phyloP scores from a whole-genome alignment of 257 asterid genomes.

The Echium plantagineum region DNA sequence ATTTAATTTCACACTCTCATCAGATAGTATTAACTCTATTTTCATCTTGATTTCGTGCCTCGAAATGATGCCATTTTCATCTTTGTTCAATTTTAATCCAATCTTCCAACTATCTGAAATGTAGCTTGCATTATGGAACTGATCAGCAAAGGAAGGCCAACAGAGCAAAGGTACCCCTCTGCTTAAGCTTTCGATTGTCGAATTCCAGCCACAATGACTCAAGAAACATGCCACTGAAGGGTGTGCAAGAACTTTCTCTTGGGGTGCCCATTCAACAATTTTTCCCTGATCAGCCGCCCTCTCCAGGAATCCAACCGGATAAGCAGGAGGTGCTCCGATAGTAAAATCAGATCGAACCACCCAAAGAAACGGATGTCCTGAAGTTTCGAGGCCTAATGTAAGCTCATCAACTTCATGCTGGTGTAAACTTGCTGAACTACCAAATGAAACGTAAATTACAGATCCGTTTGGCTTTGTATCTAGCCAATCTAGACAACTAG shows the following conservation, averaged over 20 bases:
- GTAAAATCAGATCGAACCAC: conserved; percentile 18
- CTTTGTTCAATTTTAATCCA: conserved; percentile 25
- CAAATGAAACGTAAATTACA: conserved; percentile 36
- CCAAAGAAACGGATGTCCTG: conserved; percentile 34
- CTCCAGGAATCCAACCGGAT: conserved; percentile 14
- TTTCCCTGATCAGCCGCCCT: conserved; percentile 23
- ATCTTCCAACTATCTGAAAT: conserved; percentile 52
- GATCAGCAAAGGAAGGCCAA: conserved; percentile 55
- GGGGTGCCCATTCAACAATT: conserved; percentile 40
- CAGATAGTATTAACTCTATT: too few relatives aligned
- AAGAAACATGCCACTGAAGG: conserved; percentile 45
- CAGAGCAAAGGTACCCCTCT: conserved; percentile 43
- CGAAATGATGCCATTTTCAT: conserved; percentile 15
- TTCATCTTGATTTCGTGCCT: too few relatives aligned
- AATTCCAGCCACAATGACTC: conserved; percentile 79
- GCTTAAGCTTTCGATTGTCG: conserved; percentile 40
- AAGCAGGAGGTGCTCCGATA: neutral
- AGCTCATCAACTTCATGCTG: conserved; percentile 27
- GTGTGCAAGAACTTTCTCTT: conserved; percentile 42
- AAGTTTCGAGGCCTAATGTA: conserved; percentile 30
- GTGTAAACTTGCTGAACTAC: conserved; percentile 18
- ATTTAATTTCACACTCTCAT: too few relatives aligned
- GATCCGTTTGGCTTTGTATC: conserved; percentile 25
- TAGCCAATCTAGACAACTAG: too few relatives aligned
- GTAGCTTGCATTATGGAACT: conserved; percentile 41